Conservation (phyloP, 345 rosid species). For the Diplotaxis tenuifolia region DNA sequence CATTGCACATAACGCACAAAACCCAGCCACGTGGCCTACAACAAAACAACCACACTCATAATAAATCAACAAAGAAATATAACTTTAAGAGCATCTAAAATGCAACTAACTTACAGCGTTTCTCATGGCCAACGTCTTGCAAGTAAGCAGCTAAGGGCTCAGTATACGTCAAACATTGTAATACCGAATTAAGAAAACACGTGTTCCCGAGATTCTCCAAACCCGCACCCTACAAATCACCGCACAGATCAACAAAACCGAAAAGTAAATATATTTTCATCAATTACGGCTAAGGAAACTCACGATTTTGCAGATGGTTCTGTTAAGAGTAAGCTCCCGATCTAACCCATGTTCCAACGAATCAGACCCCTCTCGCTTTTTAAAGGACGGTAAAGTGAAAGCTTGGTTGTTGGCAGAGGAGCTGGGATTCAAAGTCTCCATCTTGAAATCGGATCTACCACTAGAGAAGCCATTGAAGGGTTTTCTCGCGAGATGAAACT, state of each 20-base stretch:
- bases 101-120: constrained; percentile 55
- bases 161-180: constrained; percentile 93
- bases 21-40: constrained; percentile 89
- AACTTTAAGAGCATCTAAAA: background rate
- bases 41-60: constrained; percentile 23
- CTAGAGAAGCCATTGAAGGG: constrained; percentile 44
- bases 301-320: constrained; percentile 73
- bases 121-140: constrained; percentile 78
- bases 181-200: constrained; percentile 90
- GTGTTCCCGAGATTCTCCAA: constrained; percentile 93
- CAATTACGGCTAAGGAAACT: constrained; percentile 38
- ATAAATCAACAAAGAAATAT: background rate
- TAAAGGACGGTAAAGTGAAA: constrained; percentile 24
- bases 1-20: constrained; percentile 95
- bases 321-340: constrained; percentile 61
- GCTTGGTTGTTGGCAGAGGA: constrained; percentile 30
- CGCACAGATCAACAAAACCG: too few species aligned
- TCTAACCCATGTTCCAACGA: constrained; percentile 55
- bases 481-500: constrained; percentile 68
- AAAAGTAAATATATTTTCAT: too few species aligned
- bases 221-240: constrained; percentile 97
- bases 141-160: constrained; percentile 92
- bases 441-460: constrained; percentile 51
- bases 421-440: constrained; percentile 71
- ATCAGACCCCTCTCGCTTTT: constrained; percentile 53